Percentiles rank a stretch among this genome's conserved stretches.
Conservation (phyloP, 208 protist genomes). For the Giardia muris region DNA sequence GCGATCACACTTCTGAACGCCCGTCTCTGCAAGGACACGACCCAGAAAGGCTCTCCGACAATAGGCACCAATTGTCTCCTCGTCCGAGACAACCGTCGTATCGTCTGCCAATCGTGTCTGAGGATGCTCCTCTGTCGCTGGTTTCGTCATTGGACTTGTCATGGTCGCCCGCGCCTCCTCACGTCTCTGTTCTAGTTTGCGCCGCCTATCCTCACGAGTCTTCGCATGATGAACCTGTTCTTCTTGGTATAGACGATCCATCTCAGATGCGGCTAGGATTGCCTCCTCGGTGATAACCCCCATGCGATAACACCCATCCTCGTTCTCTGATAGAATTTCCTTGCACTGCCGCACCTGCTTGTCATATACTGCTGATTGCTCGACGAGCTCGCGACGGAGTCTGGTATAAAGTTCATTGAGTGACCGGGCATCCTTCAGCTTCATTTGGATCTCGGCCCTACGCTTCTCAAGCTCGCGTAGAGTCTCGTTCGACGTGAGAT, state of each 20-base stretch:
- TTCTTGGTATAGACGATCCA: neutral
- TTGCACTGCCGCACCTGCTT: neutral
- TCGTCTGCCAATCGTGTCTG: neutral
- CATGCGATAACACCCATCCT: neutral
- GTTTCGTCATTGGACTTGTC: neutral
- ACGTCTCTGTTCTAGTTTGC: neutral
- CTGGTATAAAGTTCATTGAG: neutral
- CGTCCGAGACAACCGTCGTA: neutral
- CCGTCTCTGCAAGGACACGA: neutral
- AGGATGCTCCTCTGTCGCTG: neutral
- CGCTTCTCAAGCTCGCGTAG: neutral
- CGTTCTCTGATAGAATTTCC: neutral
- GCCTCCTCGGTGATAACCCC: neutral
- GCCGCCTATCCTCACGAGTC: neutral
- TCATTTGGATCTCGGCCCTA: neutral
- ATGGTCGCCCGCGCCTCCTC: neutral
- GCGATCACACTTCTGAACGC: neutral
- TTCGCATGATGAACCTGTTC: neutral
- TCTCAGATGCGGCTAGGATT: neutral
- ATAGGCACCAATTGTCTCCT: neutral
- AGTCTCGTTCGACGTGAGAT: neutral
- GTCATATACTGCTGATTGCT: neutral
- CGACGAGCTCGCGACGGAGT: neutral
- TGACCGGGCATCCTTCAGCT: neutral
- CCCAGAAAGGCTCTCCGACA: neutral